A percentile compares a stretch with the other conserved stretches of the same genome.
phyloP scores from a whole-genome alignment of 179 eudicot species.

The Silene vulgaris region DNA sequence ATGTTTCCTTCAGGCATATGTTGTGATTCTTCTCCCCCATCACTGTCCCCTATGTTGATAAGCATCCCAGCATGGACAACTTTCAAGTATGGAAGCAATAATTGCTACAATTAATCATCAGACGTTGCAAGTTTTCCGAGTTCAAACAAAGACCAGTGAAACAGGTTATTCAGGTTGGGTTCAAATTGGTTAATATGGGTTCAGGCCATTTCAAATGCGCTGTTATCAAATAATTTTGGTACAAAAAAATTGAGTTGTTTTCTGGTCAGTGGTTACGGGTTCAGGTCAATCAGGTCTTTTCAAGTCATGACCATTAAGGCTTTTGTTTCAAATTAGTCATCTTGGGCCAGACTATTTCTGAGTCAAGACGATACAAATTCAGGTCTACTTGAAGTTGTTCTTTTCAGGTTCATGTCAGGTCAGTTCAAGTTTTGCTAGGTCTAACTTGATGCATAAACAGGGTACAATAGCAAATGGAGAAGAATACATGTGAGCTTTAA shows the following conservation, averaged over 20 bases:
- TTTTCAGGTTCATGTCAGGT: background rate
- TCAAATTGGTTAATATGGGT: background rate
- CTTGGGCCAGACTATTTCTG: background rate
- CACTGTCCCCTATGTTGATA: slow-evolving; percentile 41
- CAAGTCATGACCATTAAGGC: background rate
- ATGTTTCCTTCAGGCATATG: slow-evolving; percentile 37
- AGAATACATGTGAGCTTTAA: slow-evolving; percentile 10
- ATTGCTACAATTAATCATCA: slow-evolving; percentile 12
- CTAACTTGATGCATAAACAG: slow-evolving; percentile 8
- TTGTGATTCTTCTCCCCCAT: slow-evolving; percentile 39
- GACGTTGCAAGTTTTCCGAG: background rate
- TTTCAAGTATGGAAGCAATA: slow-evolving; percentile 16
- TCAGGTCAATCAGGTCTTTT: background rate
- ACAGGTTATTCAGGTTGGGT: no score
- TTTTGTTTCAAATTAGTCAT: background rate
- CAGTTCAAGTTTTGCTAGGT: background rate
- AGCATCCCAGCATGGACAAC: slow-evolving; percentile 38
- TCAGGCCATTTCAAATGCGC: background rate
- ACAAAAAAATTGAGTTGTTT: background rate
- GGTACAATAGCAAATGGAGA: slow-evolving; percentile 6
- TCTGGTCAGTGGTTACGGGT: background rate
- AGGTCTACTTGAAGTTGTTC: background rate
- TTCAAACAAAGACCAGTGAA: background rate
- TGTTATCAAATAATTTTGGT: background rate
- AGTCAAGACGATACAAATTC: background rate